Evolutionary conservation across 2,329 filamentous ascomycete genomes (phyloP), one percentile per base, ranked within the genome.

Genomic region (Plectosphaerella sp.): DNA sequence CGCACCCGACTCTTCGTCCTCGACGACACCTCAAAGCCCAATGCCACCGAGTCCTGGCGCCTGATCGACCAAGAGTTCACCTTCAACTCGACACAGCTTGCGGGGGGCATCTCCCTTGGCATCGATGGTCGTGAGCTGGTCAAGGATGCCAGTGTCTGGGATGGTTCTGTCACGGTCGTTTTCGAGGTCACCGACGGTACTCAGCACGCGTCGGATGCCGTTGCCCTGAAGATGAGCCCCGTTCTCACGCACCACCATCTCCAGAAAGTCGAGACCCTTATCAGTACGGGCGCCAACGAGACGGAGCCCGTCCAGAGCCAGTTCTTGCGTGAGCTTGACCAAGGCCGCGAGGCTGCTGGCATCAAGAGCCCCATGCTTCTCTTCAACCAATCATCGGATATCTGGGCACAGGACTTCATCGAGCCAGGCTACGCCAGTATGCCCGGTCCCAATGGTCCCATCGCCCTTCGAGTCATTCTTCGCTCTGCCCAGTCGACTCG

Each of bases 351-450:
- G 1, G 24, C 49, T 1, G 53, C 61, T 2, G 57, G 58, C 1
- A 52, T 64, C 4, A 11, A 57, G 15, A 39, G 54, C 8, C 58
- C 62, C 0, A 49, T 68, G 1, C 49, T 59, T 10, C 46, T 54
- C 3, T 54, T 71, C 52, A 56, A 62, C 20, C 50, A 52, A 2
- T 58, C 54, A 22, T 54, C 52, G 24, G 67, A 72, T 51, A 57
- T 64, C 41, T 74, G 69, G 70, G 59, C 64, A 1, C 71, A 72
- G 52, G 70, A 74, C 50, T 65, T 69, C 37, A 53, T 73, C 24
- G 68, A 73, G 55, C 65, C 70, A 0, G 70, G 58, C 2, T 73
- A 69, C 52, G 59, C 60, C 4, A 69, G 65, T 48, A 72, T 73
- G 54, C 70, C 70, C 0, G 69, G 68, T 0, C 65, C 68, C 1